phyloP scores from a whole-genome alignment of 352 stramenopile genomes.

The Phytopythium kandeliae region DNA sequence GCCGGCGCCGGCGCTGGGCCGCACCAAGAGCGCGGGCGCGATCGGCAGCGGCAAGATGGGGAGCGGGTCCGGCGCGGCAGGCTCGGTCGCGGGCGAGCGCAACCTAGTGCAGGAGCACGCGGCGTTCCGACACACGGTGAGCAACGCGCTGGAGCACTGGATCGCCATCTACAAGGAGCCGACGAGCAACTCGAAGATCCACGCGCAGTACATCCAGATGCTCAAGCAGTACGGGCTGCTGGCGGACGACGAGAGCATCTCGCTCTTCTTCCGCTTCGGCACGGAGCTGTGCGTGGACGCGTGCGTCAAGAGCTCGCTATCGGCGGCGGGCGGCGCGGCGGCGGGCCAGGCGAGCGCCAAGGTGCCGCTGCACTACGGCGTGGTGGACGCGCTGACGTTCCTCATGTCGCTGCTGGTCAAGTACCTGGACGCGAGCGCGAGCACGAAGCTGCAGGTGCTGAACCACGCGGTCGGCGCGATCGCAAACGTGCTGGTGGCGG shows the following conservation, averaged over 20 bases:
- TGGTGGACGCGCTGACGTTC: slow-evolving; percentile 96
- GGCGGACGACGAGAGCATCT: slow-evolving; percentile 95
- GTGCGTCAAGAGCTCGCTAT: slow-evolving; percentile 86
- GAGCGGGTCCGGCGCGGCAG: too few species aligned
- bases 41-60: slow-evolving; percentile 44
- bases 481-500: slow-evolving; percentile 91
- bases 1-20: slow-evolving; percentile 9
- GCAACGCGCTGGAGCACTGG: slow-evolving; percentile 96
- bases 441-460: slow-evolving; percentile 83
- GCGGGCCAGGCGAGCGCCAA: slow-evolving; percentile 38
- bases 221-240: slow-evolving; percentile 96
- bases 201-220: slow-evolving; percentile 96
- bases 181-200: slow-evolving; percentile 91
- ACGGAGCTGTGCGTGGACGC: slow-evolving; percentile 97
- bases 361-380: slow-evolving; percentile 84
- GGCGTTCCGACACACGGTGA: slow-evolving; percentile 82
- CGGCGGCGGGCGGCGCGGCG: slow-evolving; percentile 30
- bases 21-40: slow-evolving; percentile 44
- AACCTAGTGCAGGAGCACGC: slow-evolving; percentile 65
- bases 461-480: slow-evolving; percentile 95
- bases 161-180: slow-evolving; percentile 96
- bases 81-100: slow-evolving; percentile 17
- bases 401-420: slow-evolving; percentile 96
- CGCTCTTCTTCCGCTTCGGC: slow-evolving; percentile 96
- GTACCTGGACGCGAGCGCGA: slow-evolving; percentile 86